These are phyloP conservation scores for Mortierella sp. DNA, from an alignment of 371 early-diverging fungal genomes.

Conservation along the genomic window DNA sequence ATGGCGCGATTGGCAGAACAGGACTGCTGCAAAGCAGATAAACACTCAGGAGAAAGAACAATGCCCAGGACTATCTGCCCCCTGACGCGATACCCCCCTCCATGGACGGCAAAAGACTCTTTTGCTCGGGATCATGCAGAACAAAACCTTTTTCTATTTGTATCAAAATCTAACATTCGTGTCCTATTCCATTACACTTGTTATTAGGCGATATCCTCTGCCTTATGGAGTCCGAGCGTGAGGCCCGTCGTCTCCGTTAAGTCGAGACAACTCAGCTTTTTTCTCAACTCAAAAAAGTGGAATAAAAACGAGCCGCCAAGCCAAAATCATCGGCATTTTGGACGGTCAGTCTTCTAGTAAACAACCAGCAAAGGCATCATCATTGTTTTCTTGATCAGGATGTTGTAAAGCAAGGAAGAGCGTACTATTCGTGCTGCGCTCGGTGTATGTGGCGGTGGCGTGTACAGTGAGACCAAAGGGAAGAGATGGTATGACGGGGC, in stretches of 20 bases:
- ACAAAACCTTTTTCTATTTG: background rate
- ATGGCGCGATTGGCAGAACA: too few species aligned
- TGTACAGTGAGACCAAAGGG: too few species aligned
- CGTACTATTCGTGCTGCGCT: too few species aligned
- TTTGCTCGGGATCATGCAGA: background rate
- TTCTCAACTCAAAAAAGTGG: slow-evolving; percentile 16
- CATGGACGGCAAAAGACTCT: too few species aligned
- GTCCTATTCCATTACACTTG: background rate
- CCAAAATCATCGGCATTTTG: slow-evolving; percentile 8
- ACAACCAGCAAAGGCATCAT: background rate
- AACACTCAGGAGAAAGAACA: too few species aligned
- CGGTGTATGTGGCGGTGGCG: too few species aligned
- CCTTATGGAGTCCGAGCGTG: slow-evolving; percentile 99
- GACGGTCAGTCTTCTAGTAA: slow-evolving; percentile 17
- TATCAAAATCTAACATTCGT: background rate
- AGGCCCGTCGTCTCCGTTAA: slow-evolving; percentile 98
- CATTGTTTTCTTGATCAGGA: slow-evolving; percentile 11
- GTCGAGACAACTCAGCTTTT: slow-evolving; percentile 29
- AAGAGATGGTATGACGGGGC: background rate
- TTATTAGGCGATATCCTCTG: slow-evolving; percentile 89
- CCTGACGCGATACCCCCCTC: too few species aligned
- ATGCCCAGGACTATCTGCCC: too few species aligned
- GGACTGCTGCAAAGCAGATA: too few species aligned
- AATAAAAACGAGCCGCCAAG: slow-evolving; percentile 35
- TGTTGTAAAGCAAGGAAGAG: background rate